Conservation (phyloP, 1,284 basidiomycete species). For the Leccinum colubrinum region DNA sequence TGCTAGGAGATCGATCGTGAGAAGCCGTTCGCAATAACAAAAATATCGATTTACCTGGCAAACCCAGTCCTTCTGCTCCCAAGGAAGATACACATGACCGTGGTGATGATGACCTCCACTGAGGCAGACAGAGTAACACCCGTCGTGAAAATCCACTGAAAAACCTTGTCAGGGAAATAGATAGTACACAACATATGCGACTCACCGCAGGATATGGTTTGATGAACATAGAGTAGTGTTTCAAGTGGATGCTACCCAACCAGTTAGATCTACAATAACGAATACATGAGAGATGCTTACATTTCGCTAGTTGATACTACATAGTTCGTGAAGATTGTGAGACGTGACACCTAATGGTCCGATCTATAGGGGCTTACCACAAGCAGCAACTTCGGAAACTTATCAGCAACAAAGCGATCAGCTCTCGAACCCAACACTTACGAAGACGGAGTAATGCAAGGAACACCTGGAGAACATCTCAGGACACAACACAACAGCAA, state of each 20-base stretch:
- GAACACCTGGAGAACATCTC: constrained; percentile 16
- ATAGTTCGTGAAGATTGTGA: background rate
- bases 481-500: background rate
- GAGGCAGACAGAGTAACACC: constrained; percentile 50
- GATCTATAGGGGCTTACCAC: constrained; percentile 17
- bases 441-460: constrained; percentile 34
- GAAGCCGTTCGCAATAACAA: background rate
- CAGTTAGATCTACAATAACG: background rate
- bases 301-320: constrained; percentile 33
- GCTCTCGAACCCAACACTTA: constrained; percentile 16
- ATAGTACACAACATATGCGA: background rate
- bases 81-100: constrained; percentile 46
- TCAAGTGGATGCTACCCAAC: constrained; percentile 23
- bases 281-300: constrained; percentile 6
- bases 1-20: constrained; percentile 29
- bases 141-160: constrained; percentile 51
- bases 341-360: background rate
- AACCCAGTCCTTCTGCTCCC: constrained; percentile 41
- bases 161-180: background rate
- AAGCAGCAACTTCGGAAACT: constrained; percentile 25
- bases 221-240: constrained; percentile 31
- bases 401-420: constrained; percentile 3
- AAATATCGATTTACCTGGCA: constrained; percentile 32
- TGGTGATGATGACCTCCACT: constrained; percentile 52
- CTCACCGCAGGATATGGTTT: constrained; percentile 29